Conservation (phyloP, 1,284 basidiomycete species). For the Tilletiaria anomala region DNA sequence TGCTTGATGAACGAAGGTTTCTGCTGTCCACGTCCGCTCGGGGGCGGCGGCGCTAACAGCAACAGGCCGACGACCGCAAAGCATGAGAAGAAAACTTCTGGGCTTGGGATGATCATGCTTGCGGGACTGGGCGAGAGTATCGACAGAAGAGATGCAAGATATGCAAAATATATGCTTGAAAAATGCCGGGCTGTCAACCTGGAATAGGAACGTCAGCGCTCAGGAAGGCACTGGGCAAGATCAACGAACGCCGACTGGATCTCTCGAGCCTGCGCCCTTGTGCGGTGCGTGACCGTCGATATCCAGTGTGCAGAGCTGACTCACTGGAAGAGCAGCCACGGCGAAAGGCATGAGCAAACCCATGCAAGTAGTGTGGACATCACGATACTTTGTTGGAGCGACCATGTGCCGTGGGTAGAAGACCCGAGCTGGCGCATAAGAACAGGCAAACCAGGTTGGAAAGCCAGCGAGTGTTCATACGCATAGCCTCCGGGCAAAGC, state of each 20-base stretch:
- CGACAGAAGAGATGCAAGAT: slow-evolving; percentile 54
- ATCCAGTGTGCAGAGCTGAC: slow-evolving; percentile 7
- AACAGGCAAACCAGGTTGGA: slow-evolving; percentile 52
- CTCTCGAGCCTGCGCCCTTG: too few species aligned
- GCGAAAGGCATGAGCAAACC: slow-evolving; percentile 41
- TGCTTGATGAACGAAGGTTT: background rate
- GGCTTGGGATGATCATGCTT: slow-evolving; percentile 57
- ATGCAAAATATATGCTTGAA: slow-evolving; percentile 48
- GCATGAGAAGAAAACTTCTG: slow-evolving; percentile 70
- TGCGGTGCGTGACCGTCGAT: too few species aligned
- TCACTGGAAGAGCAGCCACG: slow-evolving; percentile 50
- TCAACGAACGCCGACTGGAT: too few species aligned
- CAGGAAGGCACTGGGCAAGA: background rate
- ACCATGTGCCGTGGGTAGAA: slow-evolving; percentile 11
- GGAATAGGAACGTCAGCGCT: slow-evolving; percentile 5
- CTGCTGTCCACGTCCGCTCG: background rate
- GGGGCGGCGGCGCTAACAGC: background rate
- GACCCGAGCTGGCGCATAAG: slow-evolving; percentile 13
- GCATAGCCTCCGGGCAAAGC: slow-evolving; percentile 45
- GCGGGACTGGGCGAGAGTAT: slow-evolving; percentile 67
- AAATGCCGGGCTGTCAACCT: slow-evolving; percentile 33
- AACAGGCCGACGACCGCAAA: slow-evolving; percentile 55
- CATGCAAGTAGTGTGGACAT: slow-evolving; percentile 12
- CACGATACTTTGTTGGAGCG: slow-evolving; percentile 10
- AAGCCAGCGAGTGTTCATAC: slow-evolving; percentile 77